Base-by-base conservation (phyloP, 129 eudicot genomes). In the Deinandra increscens region DNA sequence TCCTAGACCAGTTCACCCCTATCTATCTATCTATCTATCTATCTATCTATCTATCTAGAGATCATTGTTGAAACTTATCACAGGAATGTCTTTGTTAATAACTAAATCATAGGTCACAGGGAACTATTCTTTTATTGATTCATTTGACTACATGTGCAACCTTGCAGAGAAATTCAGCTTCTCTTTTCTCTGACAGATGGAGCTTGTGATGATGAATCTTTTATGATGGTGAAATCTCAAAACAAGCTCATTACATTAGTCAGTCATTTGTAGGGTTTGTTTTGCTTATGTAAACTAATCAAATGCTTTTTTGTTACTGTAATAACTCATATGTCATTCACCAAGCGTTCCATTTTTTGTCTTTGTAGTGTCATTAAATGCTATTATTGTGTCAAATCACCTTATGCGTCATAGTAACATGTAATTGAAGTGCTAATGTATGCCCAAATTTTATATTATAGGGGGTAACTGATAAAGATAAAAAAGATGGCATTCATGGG, bases 401-500 rank as follows among this genome's bases (percentile, higher is more conserved):
- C 29, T 31, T 14, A 10, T 46, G 43, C 29, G 9, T 3, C 14
- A 14, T 7, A 17, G 9, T 17, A 53, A 10, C 46, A 44, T 56
- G 36, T 72, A 59, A 15, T 39, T 18, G 20, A 15, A 61, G 19
- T 37, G 13, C 31, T 62, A 39, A 53, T 26, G 63, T 50, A 64
- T 66, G 13, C 56, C 53, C 2, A 17, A 33, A 49, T 48, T 29
- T 37, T 31, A 2, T 44, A 36, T 68, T 42, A 53, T 70, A 86
- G 88, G 75, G 45, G 39, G 61, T 22, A 15, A 41, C 37, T 56
- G 74, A 23, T 56, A 51, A 54, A 69, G 75, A 65, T 38, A 61
- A 71, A 33, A 78, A 68, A 12, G 74, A 61, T 53, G 69, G 19
- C 1, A 56, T 22, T 13, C 54, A 56, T 19, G 81, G 63, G 63